These are phyloP conservation scores for Phytophthora megakarya DNA, from an alignment of 352 stramenopile genomes.

Conservation along the genomic window DNA sequence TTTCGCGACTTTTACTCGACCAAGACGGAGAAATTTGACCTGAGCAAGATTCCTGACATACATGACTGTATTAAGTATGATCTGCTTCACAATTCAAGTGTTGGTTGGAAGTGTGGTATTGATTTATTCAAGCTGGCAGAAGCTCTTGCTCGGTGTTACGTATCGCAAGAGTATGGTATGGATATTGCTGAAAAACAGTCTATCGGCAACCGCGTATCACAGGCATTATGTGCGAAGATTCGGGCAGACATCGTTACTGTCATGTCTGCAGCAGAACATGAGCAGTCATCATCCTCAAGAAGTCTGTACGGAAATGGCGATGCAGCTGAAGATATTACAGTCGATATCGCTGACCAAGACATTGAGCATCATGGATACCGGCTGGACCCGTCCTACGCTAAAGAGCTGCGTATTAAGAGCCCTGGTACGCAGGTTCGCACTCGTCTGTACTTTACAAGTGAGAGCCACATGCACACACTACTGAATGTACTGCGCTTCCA, in stretches of 20 bases:
- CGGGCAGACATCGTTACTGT: constrained; percentile 90
- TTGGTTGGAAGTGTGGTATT: constrained; percentile 86
- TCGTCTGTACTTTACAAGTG: constrained; percentile 99
- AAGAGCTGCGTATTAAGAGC: constrained; percentile 96
- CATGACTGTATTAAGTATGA: constrained; percentile 99
- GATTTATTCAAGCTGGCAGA: constrained; percentile 96
- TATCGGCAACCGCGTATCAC: constrained; percentile 96
- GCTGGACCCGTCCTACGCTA: constrained; percentile 83
- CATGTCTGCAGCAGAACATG: constrained; percentile 60
- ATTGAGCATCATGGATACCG: constrained; percentile 90
- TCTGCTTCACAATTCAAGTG: constrained; percentile 96
- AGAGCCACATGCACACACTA: constrained; percentile 98
- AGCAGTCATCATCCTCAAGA: constrained; percentile 29
- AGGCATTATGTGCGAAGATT: constrained; percentile 98
- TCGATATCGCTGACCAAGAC: constrained; percentile 52
- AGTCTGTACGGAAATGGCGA: constrained; percentile 37
- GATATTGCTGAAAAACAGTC: constrained; percentile 93
- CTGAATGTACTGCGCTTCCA: constrained; percentile 97
- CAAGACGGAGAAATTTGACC: constrained; percentile 91
- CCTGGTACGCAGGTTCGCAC: constrained; percentile 91
- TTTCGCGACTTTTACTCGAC: constrained; percentile 94
- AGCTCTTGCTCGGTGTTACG: constrained; percentile 95
- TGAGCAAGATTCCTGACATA: constrained; percentile 97
- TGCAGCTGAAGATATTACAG: constrained; percentile 23
- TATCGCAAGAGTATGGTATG: constrained; percentile 97